These are phyloP conservation scores for Pichia nanzhaoensis DNA, from an alignment of 805 yeast species.

Conservation along the genomic window DNA sequence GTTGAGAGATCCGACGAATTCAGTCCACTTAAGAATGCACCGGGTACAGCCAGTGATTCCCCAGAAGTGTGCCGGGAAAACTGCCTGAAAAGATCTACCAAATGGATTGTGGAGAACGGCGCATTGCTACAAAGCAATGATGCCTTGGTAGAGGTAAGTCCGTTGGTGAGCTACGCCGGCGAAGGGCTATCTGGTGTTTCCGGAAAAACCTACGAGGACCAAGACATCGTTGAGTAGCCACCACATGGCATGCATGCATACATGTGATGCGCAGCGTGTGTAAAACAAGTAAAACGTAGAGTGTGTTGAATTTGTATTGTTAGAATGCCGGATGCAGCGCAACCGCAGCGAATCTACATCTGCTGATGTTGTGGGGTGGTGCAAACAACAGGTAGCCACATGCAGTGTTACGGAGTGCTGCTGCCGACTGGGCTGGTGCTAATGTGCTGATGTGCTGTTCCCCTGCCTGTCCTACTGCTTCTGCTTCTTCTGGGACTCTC, in stretches of 20 bases:
- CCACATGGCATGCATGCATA: background rate
- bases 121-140: constrained; percentile 43
- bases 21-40: constrained; percentile 89
- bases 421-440: too few species aligned
- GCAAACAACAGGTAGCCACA: too few species aligned
- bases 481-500: too few species aligned
- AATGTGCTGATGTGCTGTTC: too few species aligned
- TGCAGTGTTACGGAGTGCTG: too few species aligned
- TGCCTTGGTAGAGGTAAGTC: constrained; percentile 67
- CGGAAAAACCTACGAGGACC: background rate
- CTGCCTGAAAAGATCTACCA: constrained; percentile 58
- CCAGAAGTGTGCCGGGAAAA: constrained; percentile 74
- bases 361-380: too few species aligned
- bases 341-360: too few species aligned
- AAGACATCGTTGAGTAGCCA: background rate
- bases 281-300: too few species aligned
- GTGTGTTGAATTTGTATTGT: too few species aligned
- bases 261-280: too few species aligned
- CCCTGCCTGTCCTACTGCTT: too few species aligned
- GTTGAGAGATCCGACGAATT: constrained; percentile 82
- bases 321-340: too few species aligned
- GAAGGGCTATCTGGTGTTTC: constrained; percentile 45
- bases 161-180: constrained; percentile 66
- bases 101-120: constrained; percentile 72
- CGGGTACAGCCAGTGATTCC: constrained; percentile 74